Evolutionary conservation across 106 monocot genomes (phyloP).

Genomic region (Acanthochlamys bracteata): DNA sequence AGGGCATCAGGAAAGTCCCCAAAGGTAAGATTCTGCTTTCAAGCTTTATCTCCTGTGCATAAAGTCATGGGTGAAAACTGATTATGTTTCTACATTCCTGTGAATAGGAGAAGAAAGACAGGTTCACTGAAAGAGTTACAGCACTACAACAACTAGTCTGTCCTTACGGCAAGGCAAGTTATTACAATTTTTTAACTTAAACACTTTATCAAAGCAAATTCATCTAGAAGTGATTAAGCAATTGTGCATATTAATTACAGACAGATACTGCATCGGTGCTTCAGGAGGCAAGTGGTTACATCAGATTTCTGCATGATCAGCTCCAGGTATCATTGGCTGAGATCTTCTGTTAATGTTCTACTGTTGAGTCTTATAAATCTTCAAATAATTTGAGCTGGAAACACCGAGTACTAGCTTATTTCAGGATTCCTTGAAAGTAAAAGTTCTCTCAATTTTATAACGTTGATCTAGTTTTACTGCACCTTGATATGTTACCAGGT

Average conservation of each 20-base stretch:
- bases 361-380: too few species aligned
- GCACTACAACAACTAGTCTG: constrained; percentile 14
- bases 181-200: neutral
- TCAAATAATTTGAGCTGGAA: neutral
- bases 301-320: constrained; percentile 13
- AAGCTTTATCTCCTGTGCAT: too few species aligned
- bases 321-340: constrained; percentile 3
- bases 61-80: too few species aligned
- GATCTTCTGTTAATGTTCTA: neutral
- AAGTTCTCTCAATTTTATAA: neutral
- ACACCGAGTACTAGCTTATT: neutral
- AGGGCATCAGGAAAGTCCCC: neutral
- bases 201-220: neutral
- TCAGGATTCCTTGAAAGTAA: neutral
- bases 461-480: neutral
- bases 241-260: neutral
- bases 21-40: too few species aligned
- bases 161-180: constrained; percentile 9
- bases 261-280: constrained; percentile 15
- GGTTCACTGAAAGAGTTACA: constrained; percentile 2
- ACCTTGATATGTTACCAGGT: neutral
- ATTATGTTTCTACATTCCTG: neutral
- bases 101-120: constrained; percentile 11
- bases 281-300: constrained; percentile 12
- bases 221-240: neutral